Base-by-base conservation (phyloP, 371 early-diverging fungal species). In the Circinella minor region DNA sequence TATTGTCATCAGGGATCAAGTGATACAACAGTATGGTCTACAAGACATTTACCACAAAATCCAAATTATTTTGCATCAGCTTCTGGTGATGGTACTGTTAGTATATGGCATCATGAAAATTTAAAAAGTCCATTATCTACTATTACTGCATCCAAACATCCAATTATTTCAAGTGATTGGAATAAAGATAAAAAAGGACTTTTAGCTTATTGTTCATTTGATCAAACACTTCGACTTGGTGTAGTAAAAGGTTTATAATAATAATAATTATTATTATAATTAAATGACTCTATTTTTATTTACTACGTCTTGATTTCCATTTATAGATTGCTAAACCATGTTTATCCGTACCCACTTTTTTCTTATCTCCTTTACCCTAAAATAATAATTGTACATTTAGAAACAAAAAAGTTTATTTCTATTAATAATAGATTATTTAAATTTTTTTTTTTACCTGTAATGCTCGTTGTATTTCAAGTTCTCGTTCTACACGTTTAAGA, bases 281-380 rank as follows among this genome's bases (percentile, higher is more conserved):
- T 27, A 27, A 27, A 27, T 27, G 3, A 1, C 1, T 43, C 1
- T 43, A 43, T 43, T 14, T 72, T 77, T 88, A 94, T 78, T 91
- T 91, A 77, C 92, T 95, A 65, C 98, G 88, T 46, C 93, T 92
- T 4, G 91, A 87, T 70, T 88, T 90, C 97, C 97, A 98, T 80
- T 96, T 98, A 87, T 95, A 97, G 27, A 92, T 82, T 18, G 94
- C 79, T 34, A 95, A 77, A 4, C 98, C 98, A 69, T 88, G 74
- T 64, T 79, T 77, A 75, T 97, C 97, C 14, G 76, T 88, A 49
- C 97, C 99, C 38, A 95, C 86, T 81, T 94, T 93, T 78, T 85
- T 87, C 88, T 63, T 87, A 70, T 15, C 97, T 95, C 74, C 88
- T 94, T 97, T 73, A 82, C 85, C 82, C 87, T 74, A 61, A 27